Evolutionary conservation across 768 basidiomycete species (phyloP).

Genomic region (Amylocystis lapponica): DNA sequence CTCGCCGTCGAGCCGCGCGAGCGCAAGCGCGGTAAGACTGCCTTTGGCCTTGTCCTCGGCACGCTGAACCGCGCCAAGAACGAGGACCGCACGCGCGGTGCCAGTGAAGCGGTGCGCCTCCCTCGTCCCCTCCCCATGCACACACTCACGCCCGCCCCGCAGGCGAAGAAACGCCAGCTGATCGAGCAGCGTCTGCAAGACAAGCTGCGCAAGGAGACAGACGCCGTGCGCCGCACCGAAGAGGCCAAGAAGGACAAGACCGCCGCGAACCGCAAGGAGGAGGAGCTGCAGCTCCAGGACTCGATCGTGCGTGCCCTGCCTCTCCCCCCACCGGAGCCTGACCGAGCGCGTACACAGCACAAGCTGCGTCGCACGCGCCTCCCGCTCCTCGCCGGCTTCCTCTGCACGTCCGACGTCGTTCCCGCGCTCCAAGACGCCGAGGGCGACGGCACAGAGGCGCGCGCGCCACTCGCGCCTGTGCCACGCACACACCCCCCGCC

Average conservation of each 20-base stretch:
- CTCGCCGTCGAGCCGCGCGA: constrained; percentile 51
- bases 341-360: constrained; percentile 36
- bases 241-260: constrained; percentile 84
- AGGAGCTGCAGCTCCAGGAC: constrained; percentile 76
- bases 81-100: constrained; percentile 78
- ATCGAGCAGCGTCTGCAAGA: constrained; percentile 82
- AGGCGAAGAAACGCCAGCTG: constrained; percentile 82
- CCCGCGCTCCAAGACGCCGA: constrained; percentile 22
- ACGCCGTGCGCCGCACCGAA: constrained; percentile 78
- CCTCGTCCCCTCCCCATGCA: constrained; percentile 13
- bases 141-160: not conserved
- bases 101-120: constrained; percentile 83
- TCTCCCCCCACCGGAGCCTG: not conserved
- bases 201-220: constrained; percentile 82
- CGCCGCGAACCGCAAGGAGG: constrained; percentile 70
- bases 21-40: constrained; percentile 80
- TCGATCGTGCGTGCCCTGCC: constrained; percentile 54
- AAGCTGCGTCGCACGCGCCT: constrained; percentile 68
- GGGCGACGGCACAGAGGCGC: constrained; percentile 23
- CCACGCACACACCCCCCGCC: constrained; percentile 70
- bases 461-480: constrained; percentile 22
- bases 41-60: constrained; percentile 80
- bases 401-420: constrained; percentile 68
- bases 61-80: constrained; percentile 85
- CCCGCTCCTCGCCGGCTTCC: constrained; percentile 69